Conservation (phyloP, 129 eudicot genomes). For the Solidago caesia region DNA sequence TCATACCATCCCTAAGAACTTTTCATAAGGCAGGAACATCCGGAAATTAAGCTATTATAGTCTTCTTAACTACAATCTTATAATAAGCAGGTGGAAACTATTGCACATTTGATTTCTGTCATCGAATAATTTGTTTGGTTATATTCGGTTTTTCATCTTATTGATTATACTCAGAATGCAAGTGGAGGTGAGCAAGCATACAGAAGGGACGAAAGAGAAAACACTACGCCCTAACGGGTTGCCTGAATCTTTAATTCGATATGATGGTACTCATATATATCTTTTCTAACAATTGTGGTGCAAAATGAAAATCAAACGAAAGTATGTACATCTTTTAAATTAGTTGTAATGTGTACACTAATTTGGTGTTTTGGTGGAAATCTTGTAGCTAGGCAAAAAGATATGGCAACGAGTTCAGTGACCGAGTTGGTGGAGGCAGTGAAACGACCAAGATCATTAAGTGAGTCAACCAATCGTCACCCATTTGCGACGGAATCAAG, state of each 20-base stretch:
- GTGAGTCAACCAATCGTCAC: slow-evolving; percentile 77
- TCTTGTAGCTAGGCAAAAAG: slow-evolving; percentile 83
- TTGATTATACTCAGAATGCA: slow-evolving; percentile 61
- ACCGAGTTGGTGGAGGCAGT: slow-evolving; percentile 82
- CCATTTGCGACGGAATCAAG: slow-evolving; percentile 41
- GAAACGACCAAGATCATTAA: slow-evolving; percentile 79
- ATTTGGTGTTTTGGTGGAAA: slow-evolving; percentile 3
- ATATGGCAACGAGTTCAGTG: slow-evolving; percentile 75
- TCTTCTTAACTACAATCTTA: neutral
- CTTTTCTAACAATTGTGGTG: neutral
- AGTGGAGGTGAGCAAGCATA: slow-evolving; percentile 98
- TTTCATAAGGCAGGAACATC: no score
- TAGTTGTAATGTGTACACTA: neutral
- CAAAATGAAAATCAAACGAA: no score
- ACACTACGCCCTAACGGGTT: slow-evolving; percentile 82
- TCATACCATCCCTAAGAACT: no score
- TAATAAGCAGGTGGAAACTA: neutral
- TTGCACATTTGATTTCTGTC: neutral
- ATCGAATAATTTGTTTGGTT: neutral
- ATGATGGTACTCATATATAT: slow-evolving; percentile 60
- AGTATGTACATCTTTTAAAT: neutral
- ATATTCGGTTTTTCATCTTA: neutral
- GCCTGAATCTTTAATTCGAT: slow-evolving; percentile 92
- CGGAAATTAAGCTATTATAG: no score
- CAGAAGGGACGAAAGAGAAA: slow-evolving; percentile 83